Evolutionary conservation across 208 protist species (phyloP).

Genomic region (Porcisia deanei): DNA sequence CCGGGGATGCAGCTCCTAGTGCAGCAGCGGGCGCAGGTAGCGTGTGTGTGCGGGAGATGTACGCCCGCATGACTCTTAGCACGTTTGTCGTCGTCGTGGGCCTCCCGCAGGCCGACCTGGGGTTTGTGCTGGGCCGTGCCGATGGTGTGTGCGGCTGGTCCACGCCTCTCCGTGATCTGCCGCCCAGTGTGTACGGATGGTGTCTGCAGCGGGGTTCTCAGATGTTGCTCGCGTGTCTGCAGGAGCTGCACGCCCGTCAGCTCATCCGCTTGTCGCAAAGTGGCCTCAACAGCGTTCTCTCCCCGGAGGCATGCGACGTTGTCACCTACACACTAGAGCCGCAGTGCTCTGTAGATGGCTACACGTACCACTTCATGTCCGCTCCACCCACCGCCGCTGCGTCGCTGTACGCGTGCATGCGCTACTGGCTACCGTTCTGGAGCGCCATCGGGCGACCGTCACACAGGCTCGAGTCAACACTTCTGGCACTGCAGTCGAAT

Average conservation of each 20-base stretch:
- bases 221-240: conserved; percentile 40
- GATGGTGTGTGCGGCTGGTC: conserved; percentile 33
- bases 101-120: conserved; percentile 54
- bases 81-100: conserved; percentile 85
- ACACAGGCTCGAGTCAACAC: not conserved
- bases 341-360: conserved; percentile 15
- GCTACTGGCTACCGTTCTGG: conserved; percentile 63
- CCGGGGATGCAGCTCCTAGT: not conserved
- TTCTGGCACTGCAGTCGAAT: conserved; percentile 44
- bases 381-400: conserved; percentile 13
- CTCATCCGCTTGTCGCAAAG: conserved; percentile 29
- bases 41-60: conserved; percentile 43
- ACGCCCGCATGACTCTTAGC: conserved; percentile 75
- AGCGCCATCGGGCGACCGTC: conserved; percentile 3
- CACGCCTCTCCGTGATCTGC: conserved; percentile 48
- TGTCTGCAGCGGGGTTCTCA: conserved; percentile 46
- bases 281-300: conserved; percentile 17
- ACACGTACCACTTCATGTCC: conserved; percentile 27
- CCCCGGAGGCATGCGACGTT: conserved; percentile 24
- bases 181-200: conserved; percentile 48
- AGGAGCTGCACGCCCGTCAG: conserved; percentile 38
- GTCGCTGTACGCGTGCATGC: conserved; percentile 54
- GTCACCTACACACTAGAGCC: conserved; percentile 25
- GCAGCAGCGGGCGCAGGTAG: not conserved
- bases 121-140: conserved; percentile 18